phyloP scores from a whole-genome alignment of 2,329 filamentous ascomycete species.

The Acephala macrosclerotiorum region DNA sequence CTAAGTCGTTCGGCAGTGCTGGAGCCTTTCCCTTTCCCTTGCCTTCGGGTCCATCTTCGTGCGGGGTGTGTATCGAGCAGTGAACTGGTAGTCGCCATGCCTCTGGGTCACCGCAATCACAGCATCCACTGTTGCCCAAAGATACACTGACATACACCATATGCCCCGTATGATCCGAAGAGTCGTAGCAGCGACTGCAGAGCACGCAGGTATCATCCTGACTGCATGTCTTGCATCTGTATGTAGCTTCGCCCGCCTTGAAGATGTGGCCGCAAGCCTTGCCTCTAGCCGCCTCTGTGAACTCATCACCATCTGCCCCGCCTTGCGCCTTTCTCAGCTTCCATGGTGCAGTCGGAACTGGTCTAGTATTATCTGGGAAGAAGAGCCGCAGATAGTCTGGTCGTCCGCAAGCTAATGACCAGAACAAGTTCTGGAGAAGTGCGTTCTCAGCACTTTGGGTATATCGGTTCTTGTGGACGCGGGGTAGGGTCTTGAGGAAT shows the following conservation, averaged over 20 bases:
- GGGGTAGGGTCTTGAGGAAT: slow-evolving; percentile 80
- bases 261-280: slow-evolving; percentile 98
- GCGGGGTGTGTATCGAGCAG: slow-evolving; percentile 90
- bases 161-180: slow-evolving; percentile 93
- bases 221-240: slow-evolving; percentile 92
- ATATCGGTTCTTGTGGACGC: slow-evolving; percentile 78
- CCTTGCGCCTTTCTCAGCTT: slow-evolving; percentile 89
- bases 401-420: slow-evolving; percentile 80
- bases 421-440: slow-evolving; percentile 83
- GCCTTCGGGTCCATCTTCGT: slow-evolving; percentile 52
- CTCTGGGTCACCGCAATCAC: slow-evolving; percentile 95
- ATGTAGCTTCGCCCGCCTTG: slow-evolving; percentile 91
- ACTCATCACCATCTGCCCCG: slow-evolving; percentile 92
- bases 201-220: slow-evolving; percentile 95
- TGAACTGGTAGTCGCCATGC: slow-evolving; percentile 89
- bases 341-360: slow-evolving; percentile 66
- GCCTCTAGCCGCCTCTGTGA: slow-evolving; percentile 88
- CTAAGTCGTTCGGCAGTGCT: slow-evolving; percentile 75
- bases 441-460: slow-evolving; percentile 72
- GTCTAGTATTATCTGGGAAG: slow-evolving; percentile 76
- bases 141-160: slow-evolving; percentile 90
- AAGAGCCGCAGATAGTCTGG: slow-evolving; percentile 78
- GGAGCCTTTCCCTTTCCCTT: slow-evolving; percentile 66
- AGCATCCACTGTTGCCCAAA: slow-evolving; percentile 92
- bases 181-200: slow-evolving; percentile 92